Conservation (phyloP, 2,329 filamentous ascomycete species). For the Chrysosporium keratinophilum region DNA sequence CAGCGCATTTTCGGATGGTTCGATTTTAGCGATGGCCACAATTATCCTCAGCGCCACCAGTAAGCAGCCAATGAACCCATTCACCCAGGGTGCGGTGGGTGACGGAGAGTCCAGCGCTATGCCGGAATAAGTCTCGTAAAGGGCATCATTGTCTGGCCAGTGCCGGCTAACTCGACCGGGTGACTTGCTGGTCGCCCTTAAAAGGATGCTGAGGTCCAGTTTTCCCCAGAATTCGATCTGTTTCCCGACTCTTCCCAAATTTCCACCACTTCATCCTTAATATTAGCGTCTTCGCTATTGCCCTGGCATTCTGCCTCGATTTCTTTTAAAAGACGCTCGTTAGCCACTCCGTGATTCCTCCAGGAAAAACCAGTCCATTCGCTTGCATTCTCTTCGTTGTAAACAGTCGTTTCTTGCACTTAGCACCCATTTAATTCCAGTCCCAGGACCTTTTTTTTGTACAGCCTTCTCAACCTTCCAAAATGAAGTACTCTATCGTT, state of each 20-base stretch:
- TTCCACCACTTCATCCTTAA: background rate
- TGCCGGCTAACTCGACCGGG: background rate
- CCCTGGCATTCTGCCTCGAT: conserved; percentile 11
- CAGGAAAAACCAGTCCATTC: conserved; percentile 3
- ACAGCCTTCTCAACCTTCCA: conserved; percentile 13
- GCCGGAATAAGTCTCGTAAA: conserved; percentile 4
- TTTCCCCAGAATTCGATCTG: conserved; percentile 9
- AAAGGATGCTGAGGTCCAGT: conserved; percentile 1
- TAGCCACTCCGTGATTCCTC: background rate
- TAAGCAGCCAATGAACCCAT: background rate
- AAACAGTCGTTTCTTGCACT: background rate
- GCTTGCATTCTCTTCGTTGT: conserved; percentile 1
- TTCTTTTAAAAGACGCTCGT: conserved; percentile 10
- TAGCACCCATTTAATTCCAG: conserved; percentile 8
- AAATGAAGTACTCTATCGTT: conserved; percentile 35
- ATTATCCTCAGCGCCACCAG: background rate
- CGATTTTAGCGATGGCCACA: conserved; percentile 1
- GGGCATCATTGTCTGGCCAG: conserved; percentile 3
- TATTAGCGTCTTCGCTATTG: background rate
- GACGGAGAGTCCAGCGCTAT: background rate
- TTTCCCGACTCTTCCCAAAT: conserved; percentile 8
- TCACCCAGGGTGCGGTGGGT: background rate
- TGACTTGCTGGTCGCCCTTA: background rate
- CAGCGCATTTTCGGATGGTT: background rate
- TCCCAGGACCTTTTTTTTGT: background rate